Evolutionary conservation across 306 rosid genomes (phyloP).

Genomic region (Acacia confusa): DNA sequence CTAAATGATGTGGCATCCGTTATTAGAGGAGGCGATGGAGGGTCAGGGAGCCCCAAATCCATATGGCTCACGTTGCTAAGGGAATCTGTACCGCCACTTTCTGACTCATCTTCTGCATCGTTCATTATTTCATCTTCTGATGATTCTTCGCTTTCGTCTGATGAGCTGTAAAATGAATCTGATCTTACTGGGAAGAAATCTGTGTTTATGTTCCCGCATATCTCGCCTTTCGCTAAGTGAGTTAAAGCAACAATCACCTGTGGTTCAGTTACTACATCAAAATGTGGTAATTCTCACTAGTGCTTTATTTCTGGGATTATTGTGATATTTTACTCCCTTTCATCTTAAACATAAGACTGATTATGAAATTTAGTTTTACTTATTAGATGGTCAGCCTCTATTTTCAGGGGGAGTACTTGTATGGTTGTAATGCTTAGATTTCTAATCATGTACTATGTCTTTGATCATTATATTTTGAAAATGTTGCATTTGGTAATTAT

Average conservation of each 20-base stretch:
- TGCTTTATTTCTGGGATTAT: background rate
- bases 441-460: too few species aligned
- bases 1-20: conserved; percentile 32
- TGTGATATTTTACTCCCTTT: background rate
- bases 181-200: conserved; percentile 54
- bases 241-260: conserved; percentile 62
- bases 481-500: background rate
- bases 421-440: too few species aligned
- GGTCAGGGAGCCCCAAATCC: conserved; percentile 23
- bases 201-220: conserved; percentile 28
- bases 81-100: conserved; percentile 12
- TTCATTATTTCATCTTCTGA: conserved; percentile 29
- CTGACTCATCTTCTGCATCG: conserved; percentile 27
- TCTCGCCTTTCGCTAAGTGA: conserved; percentile 40
- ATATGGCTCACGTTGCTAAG: conserved; percentile 13
- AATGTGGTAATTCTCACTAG: background rate
- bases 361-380: too few species aligned
- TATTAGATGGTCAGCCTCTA: too few species aligned
- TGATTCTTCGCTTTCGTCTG: conserved; percentile 31
- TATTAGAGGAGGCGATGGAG: conserved; percentile 55
- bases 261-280: conserved; percentile 8
- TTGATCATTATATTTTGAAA: background rate
- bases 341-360: too few species aligned
- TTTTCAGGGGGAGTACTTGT: too few species aligned
- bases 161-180: conserved; percentile 37